phyloP scores from a whole-genome alignment of 306 rosid genomes.

The Medicago arabica region DNA sequence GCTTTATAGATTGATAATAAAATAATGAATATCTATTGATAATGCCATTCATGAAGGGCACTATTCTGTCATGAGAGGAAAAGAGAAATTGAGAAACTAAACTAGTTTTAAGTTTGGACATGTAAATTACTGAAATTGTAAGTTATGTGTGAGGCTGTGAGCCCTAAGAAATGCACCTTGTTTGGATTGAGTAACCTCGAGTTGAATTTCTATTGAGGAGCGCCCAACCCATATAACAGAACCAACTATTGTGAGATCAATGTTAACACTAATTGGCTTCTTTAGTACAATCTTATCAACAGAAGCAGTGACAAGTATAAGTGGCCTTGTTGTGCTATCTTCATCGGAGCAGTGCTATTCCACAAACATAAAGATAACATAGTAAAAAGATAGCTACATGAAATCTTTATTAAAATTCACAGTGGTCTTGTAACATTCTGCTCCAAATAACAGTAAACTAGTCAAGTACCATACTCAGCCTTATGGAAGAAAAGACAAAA shows the following conservation, averaged over 20 bases:
- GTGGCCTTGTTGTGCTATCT: conserved; percentile 85
- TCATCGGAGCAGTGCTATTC: conserved; percentile 86
- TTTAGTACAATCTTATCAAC: conserved; percentile 91
- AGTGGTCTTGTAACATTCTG: neutral
- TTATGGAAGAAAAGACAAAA: conserved; percentile 20
- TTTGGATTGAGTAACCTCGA: conserved; percentile 70
- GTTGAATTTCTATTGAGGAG: conserved; percentile 90
- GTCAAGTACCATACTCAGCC: conserved; percentile 8
- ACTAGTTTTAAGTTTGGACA: conserved; percentile 2
- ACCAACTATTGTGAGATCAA: conserved; percentile 84
- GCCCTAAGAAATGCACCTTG: conserved; percentile 56
- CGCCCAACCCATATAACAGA: conserved; percentile 94
- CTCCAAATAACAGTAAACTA: conserved; percentile 32
- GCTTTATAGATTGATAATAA: too few species aligned
- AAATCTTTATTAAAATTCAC: neutral
- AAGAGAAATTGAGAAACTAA: conserved; percentile 2
- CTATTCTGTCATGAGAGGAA: too few species aligned
- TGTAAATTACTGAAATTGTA: conserved; percentile 25
- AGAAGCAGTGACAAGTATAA: conserved; percentile 87
- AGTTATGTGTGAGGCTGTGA: neutral
- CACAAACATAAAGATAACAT: conserved; percentile 33
- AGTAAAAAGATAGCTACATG: conserved; percentile 21
- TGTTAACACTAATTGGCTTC: conserved; percentile 83
- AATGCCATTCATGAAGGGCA: too few species aligned
- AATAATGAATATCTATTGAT: too few species aligned